Percentiles rank a stretch among this genome's conserved stretches.
Conservation (phyloP, 305 asterid genomes). For the Fraxinus sp. region DNA sequence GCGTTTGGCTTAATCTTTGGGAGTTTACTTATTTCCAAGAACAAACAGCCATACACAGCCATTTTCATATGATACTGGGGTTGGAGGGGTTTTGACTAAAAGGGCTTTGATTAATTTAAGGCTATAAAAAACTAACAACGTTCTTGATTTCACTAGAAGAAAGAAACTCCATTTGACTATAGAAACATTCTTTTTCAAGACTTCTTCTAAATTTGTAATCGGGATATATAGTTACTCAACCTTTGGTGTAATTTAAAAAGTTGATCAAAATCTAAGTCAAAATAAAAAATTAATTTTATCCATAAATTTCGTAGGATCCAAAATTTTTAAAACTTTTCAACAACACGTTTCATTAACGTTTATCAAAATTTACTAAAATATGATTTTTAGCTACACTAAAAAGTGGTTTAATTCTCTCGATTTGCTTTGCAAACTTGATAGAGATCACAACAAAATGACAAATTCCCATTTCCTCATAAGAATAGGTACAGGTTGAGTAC, state of each 20-base stretch:
- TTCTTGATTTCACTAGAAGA: not conserved
- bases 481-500: not conserved
- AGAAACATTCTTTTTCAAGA: not conserved
- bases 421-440: not conserved
- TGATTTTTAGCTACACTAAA: no score
- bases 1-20: constrained; percentile 28
- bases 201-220: not conserved
- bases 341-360: not conserved
- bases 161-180: constrained; percentile 6
- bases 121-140: not conserved
- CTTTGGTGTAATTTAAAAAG: not conserved
- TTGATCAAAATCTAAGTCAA: not conserved
- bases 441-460: not conserved
- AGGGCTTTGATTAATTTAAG: not conserved
- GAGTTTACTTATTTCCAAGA: constrained; percentile 17
- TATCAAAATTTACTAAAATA: not conserved
- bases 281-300: not conserved
- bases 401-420: not conserved
- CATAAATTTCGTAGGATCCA: not conserved
- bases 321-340: not conserved
- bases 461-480: not conserved
- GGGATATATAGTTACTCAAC: not conserved
- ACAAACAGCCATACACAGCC: constrained; percentile 20
- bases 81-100: not conserved
- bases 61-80: not conserved